Base-by-base conservation (phyloP, 1,284 basidiomycete genomes). In the Macrocystidia cucumis region DNA sequence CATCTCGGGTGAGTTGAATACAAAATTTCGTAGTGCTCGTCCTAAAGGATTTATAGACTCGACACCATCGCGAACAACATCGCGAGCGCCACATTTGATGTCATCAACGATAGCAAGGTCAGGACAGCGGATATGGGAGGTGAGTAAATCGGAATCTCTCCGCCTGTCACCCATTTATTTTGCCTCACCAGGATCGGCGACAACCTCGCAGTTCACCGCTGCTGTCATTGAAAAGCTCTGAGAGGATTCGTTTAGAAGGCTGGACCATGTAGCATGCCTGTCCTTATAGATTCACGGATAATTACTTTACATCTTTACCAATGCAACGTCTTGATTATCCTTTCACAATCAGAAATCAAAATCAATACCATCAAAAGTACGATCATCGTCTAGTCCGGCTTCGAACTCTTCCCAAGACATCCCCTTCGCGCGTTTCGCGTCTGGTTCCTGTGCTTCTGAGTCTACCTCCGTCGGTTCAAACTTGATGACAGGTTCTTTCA, bases 81-180 rank as follows among this genome's bases (percentile, higher is more conserved):
- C 54, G 91, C 96, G 29, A 73, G 76, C 45, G 86, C 92, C 38
- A 92, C 91, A 6, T 97, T 98, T 65, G 83, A 89, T 54, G 91
- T 97, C 48, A 91, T 98, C 55, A 80, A 85, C 52, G 78, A 80
- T 45, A 88, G 87, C 53, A 86, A 91, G 61, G 78, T 95, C 59
- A 78, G 86, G 57, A 98, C 95, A 19, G 85, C 90, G 40, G 95
- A 99, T 60, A 90, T 98, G 84, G 89, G 89, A 46, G 93, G 92
- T 84, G 60, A 62, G 81, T 71, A 30, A 12, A 29, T 32, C 29
- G 9, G 13, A 24, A 30, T 16, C 29, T 35, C 22, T 9, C 16
- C 2, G 27, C 11, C 25, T 12, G 32, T 33, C 7, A 30, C 18
- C 27, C 37, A 22, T 23, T 25, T 31, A 50, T 41, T 37, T 45